phyloP scores from a whole-genome alignment of 148 eudicot species.

The Rhododendron kiyosumense region DNA sequence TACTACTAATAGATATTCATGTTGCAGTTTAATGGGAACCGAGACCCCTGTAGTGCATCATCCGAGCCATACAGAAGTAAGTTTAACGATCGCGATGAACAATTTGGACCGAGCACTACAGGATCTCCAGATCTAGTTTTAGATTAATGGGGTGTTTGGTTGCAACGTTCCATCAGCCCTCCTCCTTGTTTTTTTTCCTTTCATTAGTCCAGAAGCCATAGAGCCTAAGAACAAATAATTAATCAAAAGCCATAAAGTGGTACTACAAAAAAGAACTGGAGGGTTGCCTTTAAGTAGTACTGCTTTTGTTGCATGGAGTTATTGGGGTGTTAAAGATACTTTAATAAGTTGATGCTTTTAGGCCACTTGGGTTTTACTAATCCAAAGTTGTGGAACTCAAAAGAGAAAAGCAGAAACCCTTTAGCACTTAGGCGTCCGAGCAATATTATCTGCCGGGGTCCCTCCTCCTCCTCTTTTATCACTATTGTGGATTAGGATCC shows the following conservation, averaged over 20 bases:
- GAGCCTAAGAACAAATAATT: neutral
- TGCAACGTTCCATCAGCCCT: neutral
- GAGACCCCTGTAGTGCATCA: neutral
- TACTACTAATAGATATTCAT: neutral
- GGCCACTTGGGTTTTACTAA: constrained; percentile 4
- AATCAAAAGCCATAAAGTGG: neutral
- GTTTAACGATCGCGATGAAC: too few relatives aligned
- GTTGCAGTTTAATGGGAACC: neutral
- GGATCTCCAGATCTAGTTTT: neutral
- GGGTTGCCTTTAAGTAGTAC: neutral
- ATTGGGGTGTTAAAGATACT: constrained; percentile 7
- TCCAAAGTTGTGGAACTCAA: constrained; percentile 5
- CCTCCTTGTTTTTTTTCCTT: neutral
- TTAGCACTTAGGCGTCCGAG: constrained; percentile 3
- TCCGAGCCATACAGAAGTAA: neutral
- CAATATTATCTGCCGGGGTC: neutral
- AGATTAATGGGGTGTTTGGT: neutral
- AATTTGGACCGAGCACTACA: neutral
- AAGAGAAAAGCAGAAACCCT: neutral
- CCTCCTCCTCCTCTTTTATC: constrained; percentile 1
- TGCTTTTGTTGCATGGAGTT: neutral
- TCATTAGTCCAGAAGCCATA: neutral
- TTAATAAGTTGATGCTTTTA: constrained; percentile 7
- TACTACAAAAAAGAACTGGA: neutral
- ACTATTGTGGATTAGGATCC: neutral